Percentiles rank a stretch among this genome's conserved stretches.
These are phyloP conservation scores for Sordariomycetes sp. DNA, from an alignment of 2,329 filamentous ascomycete genomes.

Conservation along the genomic window DNA sequence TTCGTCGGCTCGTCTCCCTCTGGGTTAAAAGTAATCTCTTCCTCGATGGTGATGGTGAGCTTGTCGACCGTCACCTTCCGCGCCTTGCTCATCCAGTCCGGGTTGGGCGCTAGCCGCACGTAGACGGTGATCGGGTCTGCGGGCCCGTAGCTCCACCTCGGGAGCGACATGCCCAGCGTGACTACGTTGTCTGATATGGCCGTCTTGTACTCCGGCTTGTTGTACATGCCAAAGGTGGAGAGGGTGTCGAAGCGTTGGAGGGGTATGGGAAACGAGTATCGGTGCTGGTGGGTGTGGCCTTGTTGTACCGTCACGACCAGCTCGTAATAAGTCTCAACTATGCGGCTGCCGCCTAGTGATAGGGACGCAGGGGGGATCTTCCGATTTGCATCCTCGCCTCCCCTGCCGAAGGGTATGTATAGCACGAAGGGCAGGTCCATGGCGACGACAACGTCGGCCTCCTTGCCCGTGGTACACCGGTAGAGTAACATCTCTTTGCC, in stretches of 20 bases:
- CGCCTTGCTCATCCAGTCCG: slow-evolving; percentile 83
- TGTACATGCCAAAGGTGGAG: slow-evolving; percentile 99
- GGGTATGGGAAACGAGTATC: slow-evolving; percentile 84
- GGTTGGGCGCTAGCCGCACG: slow-evolving; percentile 86
- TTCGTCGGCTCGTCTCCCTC: slow-evolving; percentile 91
- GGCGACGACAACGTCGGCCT: slow-evolving; percentile 78
- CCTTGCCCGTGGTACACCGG: slow-evolving; percentile 71
- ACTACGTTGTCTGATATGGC: slow-evolving; percentile 83
- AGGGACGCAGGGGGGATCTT: slow-evolving; percentile 87
- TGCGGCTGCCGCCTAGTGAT: slow-evolving; percentile 83
- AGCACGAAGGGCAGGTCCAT: slow-evolving; percentile 98
- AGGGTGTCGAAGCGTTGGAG: slow-evolving; percentile 91
- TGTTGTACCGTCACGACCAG: slow-evolving; percentile 93
- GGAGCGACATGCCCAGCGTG: slow-evolving; percentile 81
- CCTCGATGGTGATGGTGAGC: slow-evolving; percentile 87
- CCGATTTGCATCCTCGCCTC: slow-evolving; percentile 79
- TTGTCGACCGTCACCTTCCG: slow-evolving; percentile 88
- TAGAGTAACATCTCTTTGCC: slow-evolving; percentile 93
- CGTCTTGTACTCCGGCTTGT: slow-evolving; percentile 82
- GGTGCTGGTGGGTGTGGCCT: slow-evolving; percentile 75
- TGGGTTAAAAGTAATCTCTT: slow-evolving; percentile 97
- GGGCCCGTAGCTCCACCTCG: slow-evolving; percentile 93
- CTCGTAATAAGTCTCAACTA: slow-evolving; percentile 96
- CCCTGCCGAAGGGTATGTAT: slow-evolving; percentile 90
- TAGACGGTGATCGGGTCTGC: slow-evolving; percentile 93